A percentile compares a stretch with the other conserved stretches of the same genome.
These are phyloP conservation scores for Nadsonia commutata DNA, from an alignment of 1,139 yeast species.

Conservation along the genomic window DNA sequence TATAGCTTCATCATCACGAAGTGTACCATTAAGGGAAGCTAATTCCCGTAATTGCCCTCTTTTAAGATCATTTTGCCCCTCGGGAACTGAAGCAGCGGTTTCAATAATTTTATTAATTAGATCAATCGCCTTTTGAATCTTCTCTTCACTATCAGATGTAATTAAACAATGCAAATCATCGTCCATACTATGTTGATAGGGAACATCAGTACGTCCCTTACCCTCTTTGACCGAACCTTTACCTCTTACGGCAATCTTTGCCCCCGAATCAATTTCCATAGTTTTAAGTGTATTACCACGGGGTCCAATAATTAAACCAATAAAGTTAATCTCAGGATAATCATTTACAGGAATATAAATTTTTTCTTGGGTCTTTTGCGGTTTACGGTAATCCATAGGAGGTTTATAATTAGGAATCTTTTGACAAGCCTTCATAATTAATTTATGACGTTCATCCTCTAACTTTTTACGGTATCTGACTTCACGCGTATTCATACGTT, in stretches of 20 bases:
- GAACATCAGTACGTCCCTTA: constrained; percentile 36
- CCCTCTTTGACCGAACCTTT: constrained; percentile 95
- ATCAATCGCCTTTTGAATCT: constrained; percentile 60
- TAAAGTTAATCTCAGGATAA: constrained; percentile 84
- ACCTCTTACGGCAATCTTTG: constrained; percentile 77
- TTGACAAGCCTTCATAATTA: constrained; percentile 61
- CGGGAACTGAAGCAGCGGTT: constrained; percentile 74
- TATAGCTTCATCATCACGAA: constrained; percentile 65
- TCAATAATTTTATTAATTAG: constrained; percentile 65
- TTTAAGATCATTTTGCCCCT: constrained; percentile 83
- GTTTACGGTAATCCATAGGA: constrained; percentile 63
- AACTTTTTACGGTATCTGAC: constrained; percentile 42
- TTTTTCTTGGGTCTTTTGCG: constrained; percentile 66
- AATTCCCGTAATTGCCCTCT: constrained; percentile 82
- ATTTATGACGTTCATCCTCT: constrained; percentile 65
- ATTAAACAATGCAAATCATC: constrained; percentile 86
- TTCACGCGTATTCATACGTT: constrained; percentile 74
- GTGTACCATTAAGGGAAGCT: constrained; percentile 88
- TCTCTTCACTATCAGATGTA: constrained; percentile 70
- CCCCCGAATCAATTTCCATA: constrained; percentile 73
- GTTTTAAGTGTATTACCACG: constrained; percentile 81
- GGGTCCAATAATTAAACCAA: constrained; percentile 86
- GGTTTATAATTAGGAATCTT: constrained; percentile 67
- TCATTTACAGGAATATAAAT: constrained; percentile 74
- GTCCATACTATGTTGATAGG: constrained; percentile 33